Evolutionary conservation across 352 stramenopile genomes (phyloP), one percentile per base, ranked within the genome.

Genomic region (Phytopythium delawarense): DNA sequence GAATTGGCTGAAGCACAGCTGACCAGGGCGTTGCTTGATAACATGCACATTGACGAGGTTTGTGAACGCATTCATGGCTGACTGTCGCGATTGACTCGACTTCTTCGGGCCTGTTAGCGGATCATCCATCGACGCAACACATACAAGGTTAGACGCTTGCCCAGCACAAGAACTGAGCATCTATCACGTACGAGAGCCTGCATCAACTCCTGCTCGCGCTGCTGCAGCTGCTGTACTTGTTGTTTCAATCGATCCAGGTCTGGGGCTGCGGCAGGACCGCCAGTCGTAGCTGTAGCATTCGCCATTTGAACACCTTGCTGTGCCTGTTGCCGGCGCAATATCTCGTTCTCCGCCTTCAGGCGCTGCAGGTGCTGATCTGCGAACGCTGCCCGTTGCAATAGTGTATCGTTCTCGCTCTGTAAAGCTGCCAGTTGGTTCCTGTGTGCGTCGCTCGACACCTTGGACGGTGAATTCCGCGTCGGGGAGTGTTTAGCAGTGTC

Each of bases 171-270:
- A 58, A 21, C 48, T 6, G 16, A 16, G 44, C 3, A 20, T n/a
- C 2, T 21, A n/a, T 8, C 4, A 81, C 76, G 44, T 62, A 90
- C 84, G 67, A 91, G 74, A 42, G 84, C 84, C 55, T 88, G 79
- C 84, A 93, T 91, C 35, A 93, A 79, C 59, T 93, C 84, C 58
- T 93, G 79, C 50, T 93, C 84, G n/a, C 79, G 81, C 57, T 84
- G 70, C 59, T 88, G 81, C 23, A 93, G 68, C 20, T 91, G 84
- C 66, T 84, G 64, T 15, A 92, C 74, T 32, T 90, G 84, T 18
- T 77, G 54, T 30, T 71, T 78, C 32, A 89, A 67, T 44, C 86
- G 69, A 13, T 71, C 71, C 18, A 76, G 59, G 20, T 71, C 57
- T 32, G 11, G 35, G 53, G 64, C 23, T 63, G 15, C 30, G 34